Evolutionary conservation across 2,329 filamentous ascomycete species (phyloP).

Genomic region (Colletotrichum cordylinicola): DNA sequence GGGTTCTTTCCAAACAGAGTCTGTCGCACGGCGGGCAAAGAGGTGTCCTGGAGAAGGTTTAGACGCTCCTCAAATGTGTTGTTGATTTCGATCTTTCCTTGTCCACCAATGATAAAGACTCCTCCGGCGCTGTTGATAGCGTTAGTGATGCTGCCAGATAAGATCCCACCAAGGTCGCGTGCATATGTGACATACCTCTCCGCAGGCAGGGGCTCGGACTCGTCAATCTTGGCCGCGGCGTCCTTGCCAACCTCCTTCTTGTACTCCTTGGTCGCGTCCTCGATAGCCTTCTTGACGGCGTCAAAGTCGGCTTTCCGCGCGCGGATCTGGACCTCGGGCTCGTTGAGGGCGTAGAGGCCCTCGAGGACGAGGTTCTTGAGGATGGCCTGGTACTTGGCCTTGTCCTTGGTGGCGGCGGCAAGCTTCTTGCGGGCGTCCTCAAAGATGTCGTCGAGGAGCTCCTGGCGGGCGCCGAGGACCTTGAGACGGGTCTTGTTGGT

Average conservation of each 20-base stretch:
- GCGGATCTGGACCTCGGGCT: slow-evolving; percentile 77
- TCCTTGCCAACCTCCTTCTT: slow-evolving; percentile 79
- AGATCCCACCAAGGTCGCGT: background rate
- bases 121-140: slow-evolving; percentile 78
- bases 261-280: slow-evolving; percentile 80
- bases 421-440: slow-evolving; percentile 79
- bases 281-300: slow-evolving; percentile 77
- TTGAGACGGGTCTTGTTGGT: slow-evolving; percentile 95
- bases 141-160: background rate
- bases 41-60: slow-evolving; percentile 81
- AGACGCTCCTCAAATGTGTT: slow-evolving; percentile 96
- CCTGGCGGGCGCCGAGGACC: slow-evolving; percentile 86
- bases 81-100: slow-evolving; percentile 96
- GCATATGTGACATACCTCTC: slow-evolving; percentile 70
- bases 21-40: slow-evolving; percentile 83
- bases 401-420: slow-evolving; percentile 66
- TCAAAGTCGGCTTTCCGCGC: slow-evolving; percentile 82
- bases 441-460: slow-evolving; percentile 90
- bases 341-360: slow-evolving; percentile 86
- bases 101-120: slow-evolving; percentile 77
- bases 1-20: slow-evolving; percentile 92
- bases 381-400: slow-evolving; percentile 75
- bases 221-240: slow-evolving; percentile 74
- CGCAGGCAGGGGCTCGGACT: slow-evolving; percentile 79
- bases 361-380: slow-evolving; percentile 86